phyloP scores from a whole-genome alignment of 2,329 filamentous ascomycete species.

The Xylariaceae sp. region DNA sequence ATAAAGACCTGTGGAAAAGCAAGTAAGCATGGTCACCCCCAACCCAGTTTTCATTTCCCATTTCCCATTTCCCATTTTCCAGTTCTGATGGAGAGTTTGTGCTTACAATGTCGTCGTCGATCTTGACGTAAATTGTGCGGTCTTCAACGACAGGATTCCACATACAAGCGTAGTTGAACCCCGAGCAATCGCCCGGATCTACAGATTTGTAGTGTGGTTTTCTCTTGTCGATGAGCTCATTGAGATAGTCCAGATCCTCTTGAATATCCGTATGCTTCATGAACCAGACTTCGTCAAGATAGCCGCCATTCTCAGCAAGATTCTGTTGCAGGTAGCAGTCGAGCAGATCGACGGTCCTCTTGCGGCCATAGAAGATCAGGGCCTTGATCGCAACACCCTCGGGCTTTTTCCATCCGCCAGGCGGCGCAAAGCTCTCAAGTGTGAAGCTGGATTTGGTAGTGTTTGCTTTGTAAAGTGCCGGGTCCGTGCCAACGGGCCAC shows the following conservation, averaged over 20 bases:
- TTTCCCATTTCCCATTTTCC: background rate
- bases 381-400: constrained; percentile 37
- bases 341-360: constrained; percentile 41
- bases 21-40: background rate
- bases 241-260: constrained; percentile 39
- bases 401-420: constrained; percentile 31
- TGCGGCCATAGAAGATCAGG: constrained; percentile 44
- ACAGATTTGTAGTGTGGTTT: constrained; percentile 37
- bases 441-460: background rate
- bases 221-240: constrained; percentile 36
- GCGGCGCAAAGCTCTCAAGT: constrained; percentile 26
- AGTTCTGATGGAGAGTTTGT: background rate
- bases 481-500: constrained; percentile 26
- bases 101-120: constrained; percentile 45
- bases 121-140: constrained; percentile 41
- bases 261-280: constrained; percentile 40
- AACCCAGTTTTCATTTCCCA: background rate
- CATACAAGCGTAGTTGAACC: constrained; percentile 36
- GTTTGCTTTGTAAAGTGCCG: constrained; percentile 12
- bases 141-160: constrained; percentile 33
- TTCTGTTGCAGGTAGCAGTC: constrained; percentile 46
- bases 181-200: constrained; percentile 34
- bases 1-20: constrained; percentile 28
- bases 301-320: constrained; percentile 41
- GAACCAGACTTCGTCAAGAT: constrained; percentile 44